A percentile compares a stretch with the other conserved stretches of the same genome.
phyloP scores from a whole-genome alignment of 495 filamentous ascomycete genomes.

The Aspergillus heteromorphus region DNA sequence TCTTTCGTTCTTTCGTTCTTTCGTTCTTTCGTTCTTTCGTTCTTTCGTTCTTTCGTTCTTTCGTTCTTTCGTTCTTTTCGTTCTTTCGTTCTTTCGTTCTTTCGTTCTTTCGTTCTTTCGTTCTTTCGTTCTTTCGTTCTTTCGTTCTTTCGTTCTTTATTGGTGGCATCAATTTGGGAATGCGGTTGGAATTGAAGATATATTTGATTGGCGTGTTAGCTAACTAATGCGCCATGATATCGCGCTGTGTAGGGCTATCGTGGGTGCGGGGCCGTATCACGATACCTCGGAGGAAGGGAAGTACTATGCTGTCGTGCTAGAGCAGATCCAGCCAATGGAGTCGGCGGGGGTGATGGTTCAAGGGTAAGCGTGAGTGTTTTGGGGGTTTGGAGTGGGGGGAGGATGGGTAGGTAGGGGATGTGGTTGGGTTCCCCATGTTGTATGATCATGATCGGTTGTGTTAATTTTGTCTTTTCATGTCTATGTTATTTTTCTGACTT shows the following conservation, averaged over 20 bases:
- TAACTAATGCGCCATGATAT: neutral
- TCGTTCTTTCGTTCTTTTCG: too few species aligned
- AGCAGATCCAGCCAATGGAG: constrained; percentile 18
- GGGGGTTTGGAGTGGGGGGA: neutral
- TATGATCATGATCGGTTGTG: constrained; percentile 19
- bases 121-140: too few species aligned
- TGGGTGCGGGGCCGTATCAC: constrained; percentile 36
- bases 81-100: too few species aligned
- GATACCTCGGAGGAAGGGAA: constrained; percentile 38
- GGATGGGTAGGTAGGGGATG: neutral
- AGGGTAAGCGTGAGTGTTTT: neutral
- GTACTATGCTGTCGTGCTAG: constrained; percentile 41
- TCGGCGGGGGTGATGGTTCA: constrained; percentile 6
- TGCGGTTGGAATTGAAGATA: too few species aligned
- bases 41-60: too few species aligned
- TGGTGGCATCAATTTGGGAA: too few species aligned
- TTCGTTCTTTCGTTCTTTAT: too few species aligned
- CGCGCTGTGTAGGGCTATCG: constrained; percentile 27
- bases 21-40: too few species aligned
- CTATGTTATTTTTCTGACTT: neutral
- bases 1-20: too few species aligned
- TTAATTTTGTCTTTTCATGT: too few species aligned
- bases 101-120: too few species aligned
- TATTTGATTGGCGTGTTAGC: too few species aligned
- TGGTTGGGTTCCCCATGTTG: neutral